Percentiles rank a stretch among this genome's conserved stretches.
phyloP scores from a whole-genome alignment of 352 stramenopile species.

The Globisporangium paroecandrum region DNA sequence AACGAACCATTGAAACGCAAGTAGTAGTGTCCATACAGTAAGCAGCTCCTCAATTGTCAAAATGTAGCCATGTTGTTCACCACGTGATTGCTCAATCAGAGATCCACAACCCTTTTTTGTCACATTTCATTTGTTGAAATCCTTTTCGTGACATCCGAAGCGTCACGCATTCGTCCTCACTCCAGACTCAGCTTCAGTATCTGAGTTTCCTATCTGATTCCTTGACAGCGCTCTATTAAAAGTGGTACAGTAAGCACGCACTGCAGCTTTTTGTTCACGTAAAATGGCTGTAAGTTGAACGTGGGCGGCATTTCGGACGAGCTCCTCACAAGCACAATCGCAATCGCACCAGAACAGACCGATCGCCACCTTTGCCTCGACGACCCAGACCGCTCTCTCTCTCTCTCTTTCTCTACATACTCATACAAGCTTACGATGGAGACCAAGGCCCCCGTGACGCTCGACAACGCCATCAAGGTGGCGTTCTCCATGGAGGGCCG shows the following conservation, averaged over 20 bases:
- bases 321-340: conserved; percentile 2
- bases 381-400: background rate
- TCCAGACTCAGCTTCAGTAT: background rate
- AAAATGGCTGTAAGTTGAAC: conserved; percentile 18
- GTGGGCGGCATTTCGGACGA: conserved; percentile 4
- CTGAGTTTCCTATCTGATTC: background rate
- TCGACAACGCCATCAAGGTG: conserved; percentile 60
- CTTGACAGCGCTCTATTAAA: conserved; percentile 20
- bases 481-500: conserved; percentile 79
- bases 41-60: background rate
- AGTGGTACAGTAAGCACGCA: conserved; percentile 14
- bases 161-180: background rate
- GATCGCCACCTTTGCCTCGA: background rate
- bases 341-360: background rate
- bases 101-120: background rate
- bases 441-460: conserved; percentile 55
- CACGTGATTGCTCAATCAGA: conserved; percentile 1
- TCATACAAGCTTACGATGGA: conserved; percentile 23
- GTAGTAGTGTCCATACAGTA: background rate
- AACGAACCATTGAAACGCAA: background rate
- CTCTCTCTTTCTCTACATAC: background rate
- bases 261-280: conserved; percentile 33
- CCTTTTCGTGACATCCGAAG: conserved; percentile 3
- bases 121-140: background rate
- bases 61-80: conserved; percentile 3